Evolutionary conservation across 148 eudicot species (phyloP).

Genomic region (Salicornia ramosissima): DNA sequence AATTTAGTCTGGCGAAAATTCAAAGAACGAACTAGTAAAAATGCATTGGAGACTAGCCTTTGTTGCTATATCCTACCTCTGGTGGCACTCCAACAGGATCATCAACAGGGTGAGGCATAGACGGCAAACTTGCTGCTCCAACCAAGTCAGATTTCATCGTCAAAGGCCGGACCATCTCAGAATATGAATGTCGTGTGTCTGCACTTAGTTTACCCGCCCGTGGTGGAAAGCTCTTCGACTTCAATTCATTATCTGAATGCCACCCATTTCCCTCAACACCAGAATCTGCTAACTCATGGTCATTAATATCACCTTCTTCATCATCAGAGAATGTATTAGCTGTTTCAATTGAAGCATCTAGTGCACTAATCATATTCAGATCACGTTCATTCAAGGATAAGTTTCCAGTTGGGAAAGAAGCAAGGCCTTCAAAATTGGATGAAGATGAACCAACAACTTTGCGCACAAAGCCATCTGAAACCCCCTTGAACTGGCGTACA

Average conservation of each 20-base stretch:
- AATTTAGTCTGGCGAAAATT: background rate
- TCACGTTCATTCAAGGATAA: constrained; percentile 56
- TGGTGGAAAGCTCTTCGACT: constrained; percentile 56
- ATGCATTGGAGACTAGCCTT: background rate
- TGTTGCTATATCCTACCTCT: constrained; percentile 51
- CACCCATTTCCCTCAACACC: constrained; percentile 45
- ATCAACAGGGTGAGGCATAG: constrained; percentile 39
- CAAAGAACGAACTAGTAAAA: background rate
- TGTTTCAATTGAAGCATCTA: constrained; percentile 47
- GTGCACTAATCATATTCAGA: constrained; percentile 37
- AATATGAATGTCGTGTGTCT: constrained; percentile 29
- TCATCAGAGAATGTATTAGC: constrained; percentile 56
- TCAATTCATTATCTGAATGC: constrained; percentile 81
- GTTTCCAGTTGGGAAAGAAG: constrained; percentile 40
- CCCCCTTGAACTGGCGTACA: constrained; percentile 93
- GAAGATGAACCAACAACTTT: constrained; percentile 68
- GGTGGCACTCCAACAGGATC: constrained; percentile 77
- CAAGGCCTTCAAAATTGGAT: constrained; percentile 32
- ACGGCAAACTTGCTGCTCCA: constrained; percentile 37
- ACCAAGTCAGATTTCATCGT: constrained; percentile 28
- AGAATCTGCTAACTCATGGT: constrained; percentile 36
- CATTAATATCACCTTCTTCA: constrained; percentile 61
- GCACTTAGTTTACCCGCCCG: constrained; percentile 37
- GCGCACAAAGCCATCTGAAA: constrained; percentile 77
- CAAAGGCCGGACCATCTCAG: constrained; percentile 31